phyloP scores from a whole-genome alignment of 495 filamentous ascomycete genomes.

The Penicillium pancosmium region DNA sequence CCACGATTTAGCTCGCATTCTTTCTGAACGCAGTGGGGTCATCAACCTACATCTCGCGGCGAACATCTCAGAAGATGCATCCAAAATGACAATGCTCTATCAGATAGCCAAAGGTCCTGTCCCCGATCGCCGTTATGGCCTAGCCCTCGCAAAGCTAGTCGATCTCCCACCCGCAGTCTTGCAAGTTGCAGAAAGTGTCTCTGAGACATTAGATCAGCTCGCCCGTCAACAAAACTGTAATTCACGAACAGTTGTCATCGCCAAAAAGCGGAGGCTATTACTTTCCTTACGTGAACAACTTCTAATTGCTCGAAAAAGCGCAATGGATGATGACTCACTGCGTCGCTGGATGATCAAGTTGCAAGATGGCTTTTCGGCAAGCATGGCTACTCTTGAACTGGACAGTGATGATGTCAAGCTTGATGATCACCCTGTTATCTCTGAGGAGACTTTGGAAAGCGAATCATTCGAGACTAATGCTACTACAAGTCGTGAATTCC shows the following conservation, averaged over 20 bases:
- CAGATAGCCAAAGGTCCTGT: slow-evolving; percentile 71
- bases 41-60: slow-evolving; percentile 81
- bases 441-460: neutral
- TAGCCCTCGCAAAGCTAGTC: slow-evolving; percentile 75
- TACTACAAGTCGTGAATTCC: too few relatives aligned
- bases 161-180: slow-evolving; percentile 70
- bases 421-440: neutral
- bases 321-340: slow-evolving; percentile 66
- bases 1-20: slow-evolving; percentile 73
- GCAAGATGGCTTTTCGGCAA: slow-evolving; percentile 73
- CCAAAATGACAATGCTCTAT: slow-evolving; percentile 83
- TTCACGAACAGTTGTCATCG: slow-evolving; percentile 56
- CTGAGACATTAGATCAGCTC: slow-evolving; percentile 57
- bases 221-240: slow-evolving; percentile 57
- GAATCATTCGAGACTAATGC: neutral
- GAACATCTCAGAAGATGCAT: slow-evolving; percentile 53
- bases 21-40: slow-evolving; percentile 73
- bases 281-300: slow-evolving; percentile 75
- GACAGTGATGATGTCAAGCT: neutral
- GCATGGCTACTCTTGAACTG: slow-evolving; percentile 64
- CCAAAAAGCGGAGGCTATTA: slow-evolving; percentile 69
- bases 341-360: slow-evolving; percentile 66
- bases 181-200: slow-evolving; percentile 66
- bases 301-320: slow-evolving; percentile 66
- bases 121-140: slow-evolving; percentile 71